These are phyloP conservation scores for Petasospora fabianii DNA, from an alignment of 1,139 yeast genomes.

Conservation along the genomic window DNA sequence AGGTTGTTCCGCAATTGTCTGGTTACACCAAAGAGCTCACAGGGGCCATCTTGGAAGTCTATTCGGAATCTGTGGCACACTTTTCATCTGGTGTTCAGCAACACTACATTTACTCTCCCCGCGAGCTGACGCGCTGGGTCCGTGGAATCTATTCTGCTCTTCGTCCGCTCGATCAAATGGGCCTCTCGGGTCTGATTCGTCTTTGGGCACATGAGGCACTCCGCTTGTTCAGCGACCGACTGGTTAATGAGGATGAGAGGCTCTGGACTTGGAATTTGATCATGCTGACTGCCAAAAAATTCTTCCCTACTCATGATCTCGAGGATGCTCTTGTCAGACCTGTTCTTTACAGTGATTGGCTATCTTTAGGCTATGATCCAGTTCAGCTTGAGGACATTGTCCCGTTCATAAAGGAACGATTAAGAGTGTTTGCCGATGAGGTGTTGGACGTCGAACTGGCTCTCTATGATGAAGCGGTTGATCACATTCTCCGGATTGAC, in stretches of 20 bases:
- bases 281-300: slow-evolving; percentile 32
- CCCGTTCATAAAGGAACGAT: slow-evolving; percentile 58
- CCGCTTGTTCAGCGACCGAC: slow-evolving; percentile 71
- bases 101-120: slow-evolving; percentile 81
- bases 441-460: slow-evolving; percentile 61
- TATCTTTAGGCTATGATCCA: slow-evolving; percentile 57
- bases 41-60: slow-evolving; percentile 63
- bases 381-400: slow-evolving; percentile 49
- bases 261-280: slow-evolving; percentile 50
- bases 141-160: slow-evolving; percentile 66
- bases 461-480: slow-evolving; percentile 67
- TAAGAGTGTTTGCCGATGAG: slow-evolving; percentile 73
- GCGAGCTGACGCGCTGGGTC: slow-evolving; percentile 88
- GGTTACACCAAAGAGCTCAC: slow-evolving; percentile 55
- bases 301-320: slow-evolving; percentile 48
- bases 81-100: slow-evolving; percentile 39
- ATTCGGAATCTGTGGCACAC: slow-evolving; percentile 39
- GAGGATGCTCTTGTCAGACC: slow-evolving; percentile 42
- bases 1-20: slow-evolving; percentile 57
- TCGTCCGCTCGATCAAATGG: slow-evolving; percentile 18
- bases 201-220: slow-evolving; percentile 83
- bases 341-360: slow-evolving; percentile 70
- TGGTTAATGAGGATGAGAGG: slow-evolving; percentile 48
- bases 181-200: slow-evolving; percentile 47
- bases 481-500: slow-evolving; percentile 75